phyloP scores from a whole-genome alignment of 331 rosid species.

The Rhamnella rubrinervis region DNA sequence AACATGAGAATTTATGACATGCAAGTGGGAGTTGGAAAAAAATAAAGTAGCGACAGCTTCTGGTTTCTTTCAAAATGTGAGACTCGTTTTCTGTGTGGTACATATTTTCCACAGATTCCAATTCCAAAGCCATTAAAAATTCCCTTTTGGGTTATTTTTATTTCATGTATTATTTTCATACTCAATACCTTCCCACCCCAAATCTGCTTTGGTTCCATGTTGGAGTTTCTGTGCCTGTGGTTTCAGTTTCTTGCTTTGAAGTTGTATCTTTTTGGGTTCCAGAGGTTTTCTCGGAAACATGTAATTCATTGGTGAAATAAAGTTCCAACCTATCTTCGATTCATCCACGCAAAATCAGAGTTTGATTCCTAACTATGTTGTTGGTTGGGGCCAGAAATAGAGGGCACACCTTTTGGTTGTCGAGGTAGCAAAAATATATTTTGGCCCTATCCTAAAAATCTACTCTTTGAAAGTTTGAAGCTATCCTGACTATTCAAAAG shows the following conservation, averaged over 20 bases:
- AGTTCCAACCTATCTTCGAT: background rate
- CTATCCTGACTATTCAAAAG: constrained; percentile 7
- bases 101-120: background rate
- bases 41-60: no score
- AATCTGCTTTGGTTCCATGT: no score
- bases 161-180: background rate
- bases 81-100: background rate
- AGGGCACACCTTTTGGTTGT: background rate
- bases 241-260: background rate
- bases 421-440: background rate
- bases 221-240: no score
- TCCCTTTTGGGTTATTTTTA: background rate
- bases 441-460: background rate
- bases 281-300: background rate
- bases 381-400: background rate
- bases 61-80: constrained; percentile 3
- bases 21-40: background rate
- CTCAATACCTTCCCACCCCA: no score
- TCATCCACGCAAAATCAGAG: background rate
- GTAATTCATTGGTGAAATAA: background rate
- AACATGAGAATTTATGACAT: background rate
- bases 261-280: background rate
- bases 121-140: background rate
- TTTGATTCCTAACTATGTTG: constrained; percentile 6
- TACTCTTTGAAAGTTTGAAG: background rate